phyloP scores from a whole-genome alignment of 2,329 filamentous ascomycete genomes.

The Scedosporium dehoogii region DNA sequence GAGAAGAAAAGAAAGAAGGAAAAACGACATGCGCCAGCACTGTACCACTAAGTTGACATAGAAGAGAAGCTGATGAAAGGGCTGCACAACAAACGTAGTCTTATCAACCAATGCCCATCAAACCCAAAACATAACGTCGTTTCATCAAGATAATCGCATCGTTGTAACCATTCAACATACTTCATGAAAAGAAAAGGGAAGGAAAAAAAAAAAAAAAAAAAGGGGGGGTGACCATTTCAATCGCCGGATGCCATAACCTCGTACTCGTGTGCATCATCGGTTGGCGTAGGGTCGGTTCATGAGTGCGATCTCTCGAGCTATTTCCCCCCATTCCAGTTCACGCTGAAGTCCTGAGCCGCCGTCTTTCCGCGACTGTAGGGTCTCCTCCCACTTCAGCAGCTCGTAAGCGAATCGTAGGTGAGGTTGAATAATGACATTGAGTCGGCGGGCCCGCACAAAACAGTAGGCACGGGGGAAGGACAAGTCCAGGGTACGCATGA shows the following conservation, averaged over 20 bases:
- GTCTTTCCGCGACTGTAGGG: conserved; percentile 41
- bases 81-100: too few species aligned
- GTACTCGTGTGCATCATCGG: conserved; percentile 1
- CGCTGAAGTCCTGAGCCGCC: conserved; percentile 48
- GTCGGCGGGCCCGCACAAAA: conserved; percentile 79
- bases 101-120: too few species aligned
- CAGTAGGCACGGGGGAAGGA: conserved; percentile 93
- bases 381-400: conserved; percentile 90
- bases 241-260: too few species aligned
- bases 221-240: too few species aligned
- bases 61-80: background rate
- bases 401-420: conserved; percentile 93
- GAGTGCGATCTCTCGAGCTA: conserved; percentile 80
- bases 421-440: conserved; percentile 98
- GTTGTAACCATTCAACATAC: background rate
- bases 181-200: background rate
- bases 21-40: too few species aligned
- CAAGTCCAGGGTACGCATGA: conserved; percentile 73
- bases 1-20: too few species aligned
- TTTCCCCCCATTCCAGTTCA: conserved; percentile 85
- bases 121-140: background rate
- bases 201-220: background rate
- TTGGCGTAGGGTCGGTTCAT: conserved; percentile 81
- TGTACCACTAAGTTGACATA: too few species aligned
- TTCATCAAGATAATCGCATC: background rate